Base-by-base conservation (phyloP, 345 rosid genomes). In the Hibiscus mutabilis region DNA sequence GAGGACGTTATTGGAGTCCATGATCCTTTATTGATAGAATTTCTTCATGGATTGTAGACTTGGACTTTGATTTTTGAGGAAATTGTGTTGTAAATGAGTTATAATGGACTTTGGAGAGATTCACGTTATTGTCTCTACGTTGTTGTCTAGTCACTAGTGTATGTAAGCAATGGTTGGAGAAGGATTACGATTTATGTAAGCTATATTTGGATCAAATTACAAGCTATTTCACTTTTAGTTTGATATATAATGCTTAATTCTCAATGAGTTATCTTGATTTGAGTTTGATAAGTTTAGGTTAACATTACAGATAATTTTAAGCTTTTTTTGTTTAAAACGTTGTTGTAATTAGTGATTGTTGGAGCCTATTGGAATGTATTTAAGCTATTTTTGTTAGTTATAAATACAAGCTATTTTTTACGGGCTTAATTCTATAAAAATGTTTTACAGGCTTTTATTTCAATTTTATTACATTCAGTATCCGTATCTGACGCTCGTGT, bases 11-110 rank as follows among this genome's bases (percentile, higher is more conserved):
- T 9, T 25, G 24, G 53, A 68, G 22, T 29, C n/a, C 5, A 2
- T 49, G 58, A 27, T 67, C 40, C 49, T 49, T 27, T 15, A 15
- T n/a, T 51, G 33, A 47, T 13, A 27, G 8, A 2, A n/a, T 51
- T 31, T 51, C 51, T 31, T 51, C 52, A 0, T 68, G 44, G 29
- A 71, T 57, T 62, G 71, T 68, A 13, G 75, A 42, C 46, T 42
- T 11, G 14, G 10, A 42, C 12, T 8, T 31, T 55, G 52, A 35
- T 69, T 37, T 57, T 70, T 56, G 55, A 57, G 56, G 21, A n/a
- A 52, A 31, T 69, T 56, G 52, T 4, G 19, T 69, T 33, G 18
- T 37, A 33, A 69, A 11, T 57, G 62, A 11, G 51, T 52, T 47
- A 31, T 12, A 13, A 3, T 12, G 33, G 18, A 53, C 11, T 29